Percentiles rank a stretch among this genome's conserved stretches.
Conservation (phyloP, 441 rosid genomes). For the Populus trichocarpa region DNA sequence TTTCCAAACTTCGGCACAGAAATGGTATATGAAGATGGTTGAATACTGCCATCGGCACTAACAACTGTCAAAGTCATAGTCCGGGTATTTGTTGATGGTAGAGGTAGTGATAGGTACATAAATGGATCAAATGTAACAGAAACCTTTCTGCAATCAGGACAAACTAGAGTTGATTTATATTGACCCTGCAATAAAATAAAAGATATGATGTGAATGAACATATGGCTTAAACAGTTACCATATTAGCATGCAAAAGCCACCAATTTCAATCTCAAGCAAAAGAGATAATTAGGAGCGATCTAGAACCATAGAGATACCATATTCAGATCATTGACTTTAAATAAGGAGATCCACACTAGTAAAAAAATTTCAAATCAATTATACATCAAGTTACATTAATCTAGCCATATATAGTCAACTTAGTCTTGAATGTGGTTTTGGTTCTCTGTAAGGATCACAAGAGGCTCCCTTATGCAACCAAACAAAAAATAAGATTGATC, state of each 20-base stretch:
- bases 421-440: neutral
- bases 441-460: neutral
- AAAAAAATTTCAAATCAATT: neutral
- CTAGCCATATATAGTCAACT: neutral
- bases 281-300: neutral
- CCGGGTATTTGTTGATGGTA: slow-evolving; percentile 61
- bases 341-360: neutral
- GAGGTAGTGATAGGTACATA: slow-evolving; percentile 65
- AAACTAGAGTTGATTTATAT: slow-evolving; percentile 62
- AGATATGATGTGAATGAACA: slow-evolving; percentile 2
- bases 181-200: slow-evolving; percentile 51
- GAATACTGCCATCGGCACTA: slow-evolving; percentile 40
- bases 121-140: slow-evolving; percentile 76
- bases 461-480: neutral
- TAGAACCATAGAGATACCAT: neutral
- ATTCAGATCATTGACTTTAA: slow-evolving; percentile 4
- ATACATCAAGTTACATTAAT: neutral
- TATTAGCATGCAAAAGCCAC: neutral
- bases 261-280: neutral
- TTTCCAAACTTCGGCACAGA: slow-evolving; percentile 59
- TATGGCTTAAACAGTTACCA: neutral
- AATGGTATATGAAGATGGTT: slow-evolving; percentile 44
- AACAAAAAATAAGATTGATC: neutral
- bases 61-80: slow-evolving; percentile 63
- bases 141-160: slow-evolving; percentile 63